phyloP scores from a whole-genome alignment of 202 grass and related monocot species.

The Miscanthus sacchariflorus region DNA sequence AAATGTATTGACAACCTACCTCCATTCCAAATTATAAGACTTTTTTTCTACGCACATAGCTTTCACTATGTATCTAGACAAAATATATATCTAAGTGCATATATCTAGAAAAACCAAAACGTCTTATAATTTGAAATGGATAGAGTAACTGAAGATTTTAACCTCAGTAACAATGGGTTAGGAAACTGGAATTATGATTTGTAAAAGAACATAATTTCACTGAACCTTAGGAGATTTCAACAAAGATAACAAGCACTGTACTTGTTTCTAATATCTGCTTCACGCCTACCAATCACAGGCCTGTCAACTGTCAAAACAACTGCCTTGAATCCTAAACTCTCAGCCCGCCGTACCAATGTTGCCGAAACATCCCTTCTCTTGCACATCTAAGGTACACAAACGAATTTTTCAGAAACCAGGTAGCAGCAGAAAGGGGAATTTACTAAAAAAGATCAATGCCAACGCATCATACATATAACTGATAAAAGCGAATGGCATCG shows the following conservation, averaged over 20 bases:
- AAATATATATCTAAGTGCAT: too few species aligned
- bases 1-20: not conserved
- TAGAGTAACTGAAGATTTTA: not conserved
- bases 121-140: too few species aligned
- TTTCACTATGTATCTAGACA: too few species aligned
- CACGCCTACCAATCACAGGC: slow-evolving; percentile 73
- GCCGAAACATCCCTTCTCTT: slow-evolving; percentile 76
- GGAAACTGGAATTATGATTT: not conserved
- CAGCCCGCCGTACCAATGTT: slow-evolving; percentile 67
- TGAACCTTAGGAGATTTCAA: not conserved
- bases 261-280: slow-evolving; percentile 92
- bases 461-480: slow-evolving; percentile 77
- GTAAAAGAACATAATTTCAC: not conserved
- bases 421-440: not conserved
- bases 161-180: not conserved
- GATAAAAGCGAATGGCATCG: slow-evolving; percentile 77
- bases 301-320: slow-evolving; percentile 94
- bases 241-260: slow-evolving; percentile 16
- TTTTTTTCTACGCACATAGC: too few species aligned
- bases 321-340: slow-evolving; percentile 80
- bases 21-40: too few species aligned
- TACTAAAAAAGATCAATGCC: not conserved
- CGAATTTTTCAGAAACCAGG: slow-evolving; percentile 5
- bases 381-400: slow-evolving; percentile 55
- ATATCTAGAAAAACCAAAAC: too few species aligned